A percentile compares a stretch with the other conserved stretches of the same genome.
These are phyloP conservation scores for Blastosporella zonata DNA, from an alignment of 1,284 basidiomycete genomes.

Conservation along the genomic window DNA sequence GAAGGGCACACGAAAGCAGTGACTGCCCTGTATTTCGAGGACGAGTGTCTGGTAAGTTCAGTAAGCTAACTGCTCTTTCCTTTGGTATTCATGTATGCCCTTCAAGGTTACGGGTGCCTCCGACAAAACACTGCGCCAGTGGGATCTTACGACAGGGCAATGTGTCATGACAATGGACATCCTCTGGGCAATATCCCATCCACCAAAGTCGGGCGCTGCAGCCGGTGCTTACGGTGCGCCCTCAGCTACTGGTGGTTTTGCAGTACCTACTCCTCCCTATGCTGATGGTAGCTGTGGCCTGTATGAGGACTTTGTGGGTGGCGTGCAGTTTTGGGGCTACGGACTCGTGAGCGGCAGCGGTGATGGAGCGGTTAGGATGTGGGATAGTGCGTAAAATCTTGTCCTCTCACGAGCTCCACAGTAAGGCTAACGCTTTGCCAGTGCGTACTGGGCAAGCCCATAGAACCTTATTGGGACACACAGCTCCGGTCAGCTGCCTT, in stretches of 20 bases:
- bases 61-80: not conserved
- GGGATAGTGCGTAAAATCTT: slow-evolving; percentile 81
- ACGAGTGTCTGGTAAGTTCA: slow-evolving; percentile 76
- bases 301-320: slow-evolving; percentile 97
- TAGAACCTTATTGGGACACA: slow-evolving; percentile 91
- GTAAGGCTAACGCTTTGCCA: slow-evolving; percentile 28
- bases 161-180: slow-evolving; percentile 99
- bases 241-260: slow-evolving; percentile 67
- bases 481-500: slow-evolving; percentile 88
- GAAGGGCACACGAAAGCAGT: slow-evolving; percentile 94
- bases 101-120: slow-evolving; percentile 87
- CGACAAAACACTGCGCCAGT: slow-evolving; percentile 97
- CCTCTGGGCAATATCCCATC: slow-evolving; percentile 97
- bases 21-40: slow-evolving; percentile 93
- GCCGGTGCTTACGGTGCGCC: slow-evolving; percentile 51
- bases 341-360: slow-evolving; percentile 95
- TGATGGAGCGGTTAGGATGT: slow-evolving; percentile 97
- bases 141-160: slow-evolving; percentile 97
- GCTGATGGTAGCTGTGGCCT: slow-evolving; percentile 92
- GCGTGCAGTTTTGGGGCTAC: slow-evolving; percentile 98
- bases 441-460: slow-evolving; percentile 99
- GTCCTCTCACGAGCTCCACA: not conserved
- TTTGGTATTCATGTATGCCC: slow-evolving; percentile 9
- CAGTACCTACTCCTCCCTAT: slow-evolving; percentile 82
- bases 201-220: slow-evolving; percentile 49